phyloP scores from a whole-genome alignment of 345 rosid species.

The Lenwebbia sp. region DNA sequence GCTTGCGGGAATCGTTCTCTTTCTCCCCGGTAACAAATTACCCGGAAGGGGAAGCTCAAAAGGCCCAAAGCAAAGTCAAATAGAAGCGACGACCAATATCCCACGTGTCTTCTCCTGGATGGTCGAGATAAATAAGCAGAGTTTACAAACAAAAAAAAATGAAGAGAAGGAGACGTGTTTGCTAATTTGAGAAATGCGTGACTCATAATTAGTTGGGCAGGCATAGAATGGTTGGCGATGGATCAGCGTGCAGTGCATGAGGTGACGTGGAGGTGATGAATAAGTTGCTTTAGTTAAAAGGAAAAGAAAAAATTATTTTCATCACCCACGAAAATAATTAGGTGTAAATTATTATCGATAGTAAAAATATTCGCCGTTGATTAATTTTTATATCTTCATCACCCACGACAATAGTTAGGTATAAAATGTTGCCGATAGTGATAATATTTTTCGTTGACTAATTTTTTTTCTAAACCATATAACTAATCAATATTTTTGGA shows the following conservation, averaged over 20 bases:
- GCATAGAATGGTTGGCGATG: background rate
- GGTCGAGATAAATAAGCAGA: background rate
- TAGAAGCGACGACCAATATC: background rate
- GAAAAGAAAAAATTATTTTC: too few species aligned
- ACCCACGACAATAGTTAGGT: too few species aligned
- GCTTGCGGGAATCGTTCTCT: background rate
- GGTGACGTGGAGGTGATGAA: background rate
- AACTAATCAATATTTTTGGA: too few species aligned
- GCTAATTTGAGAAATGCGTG: background rate
- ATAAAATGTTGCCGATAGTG: too few species aligned
- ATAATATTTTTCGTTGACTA: too few species aligned
- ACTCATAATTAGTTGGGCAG: background rate
- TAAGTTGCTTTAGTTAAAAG: background rate
- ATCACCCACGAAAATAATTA: too few species aligned
- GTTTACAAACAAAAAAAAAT: too few species aligned
- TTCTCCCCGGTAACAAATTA: background rate
- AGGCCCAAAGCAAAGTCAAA: background rate
- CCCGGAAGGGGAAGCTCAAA: background rate
- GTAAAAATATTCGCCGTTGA: too few species aligned
- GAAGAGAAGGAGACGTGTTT: background rate
- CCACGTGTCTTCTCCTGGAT: background rate
- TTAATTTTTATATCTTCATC: too few species aligned
- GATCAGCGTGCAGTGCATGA: background rate
- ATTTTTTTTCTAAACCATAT: too few species aligned
- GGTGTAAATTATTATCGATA: too few species aligned